Evolutionary conservation across 495 filamentous ascomycete species (phyloP).

Genomic region (Stereocaulon alpinum): DNA sequence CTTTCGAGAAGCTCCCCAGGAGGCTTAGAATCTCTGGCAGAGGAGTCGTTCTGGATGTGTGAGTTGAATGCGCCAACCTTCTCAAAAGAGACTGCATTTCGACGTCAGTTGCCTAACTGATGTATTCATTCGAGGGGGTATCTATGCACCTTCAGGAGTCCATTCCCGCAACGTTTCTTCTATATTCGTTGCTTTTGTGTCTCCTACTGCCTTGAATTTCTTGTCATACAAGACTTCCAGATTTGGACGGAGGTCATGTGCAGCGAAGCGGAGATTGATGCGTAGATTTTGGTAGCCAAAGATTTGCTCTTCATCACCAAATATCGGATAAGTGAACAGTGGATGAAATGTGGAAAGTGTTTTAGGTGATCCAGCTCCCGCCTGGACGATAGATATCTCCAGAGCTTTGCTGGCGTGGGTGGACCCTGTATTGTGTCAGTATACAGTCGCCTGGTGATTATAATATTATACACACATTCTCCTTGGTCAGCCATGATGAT

Average conservation of each 20-base stretch:
- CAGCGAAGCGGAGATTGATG: constrained; percentile 67
- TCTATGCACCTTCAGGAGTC: constrained; percentile 52
- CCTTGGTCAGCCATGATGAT: constrained; percentile 37
- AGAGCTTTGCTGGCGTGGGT: constrained; percentile 64
- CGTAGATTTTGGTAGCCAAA: constrained; percentile 78
- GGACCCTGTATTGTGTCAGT: constrained; percentile 46
- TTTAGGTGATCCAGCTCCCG: constrained; percentile 43
- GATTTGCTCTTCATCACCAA: constrained; percentile 81
- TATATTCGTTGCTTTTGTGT: constrained; percentile 59
- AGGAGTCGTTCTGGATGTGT: constrained; percentile 41
- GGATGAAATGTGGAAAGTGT: constrained; percentile 64
- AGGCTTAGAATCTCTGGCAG: constrained; percentile 48
- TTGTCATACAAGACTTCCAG: constrained; percentile 60
- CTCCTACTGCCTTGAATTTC: constrained; percentile 62
- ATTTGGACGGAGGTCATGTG: constrained; percentile 69
- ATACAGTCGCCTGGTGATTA: neutral
- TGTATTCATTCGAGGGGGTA: neutral
- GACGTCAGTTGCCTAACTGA: neutral
- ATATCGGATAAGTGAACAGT: constrained; percentile 81
- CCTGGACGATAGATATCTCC: constrained; percentile 56
- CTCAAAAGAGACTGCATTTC: constrained; percentile 48
- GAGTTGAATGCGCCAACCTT: constrained; percentile 48
- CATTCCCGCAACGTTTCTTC: constrained; percentile 53
- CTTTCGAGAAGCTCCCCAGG: constrained; percentile 44
- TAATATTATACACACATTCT: constrained; percentile 35